Base-by-base conservation (phyloP, 2,329 filamentous ascomycete genomes). In the Aspergillus sp. region DNA sequence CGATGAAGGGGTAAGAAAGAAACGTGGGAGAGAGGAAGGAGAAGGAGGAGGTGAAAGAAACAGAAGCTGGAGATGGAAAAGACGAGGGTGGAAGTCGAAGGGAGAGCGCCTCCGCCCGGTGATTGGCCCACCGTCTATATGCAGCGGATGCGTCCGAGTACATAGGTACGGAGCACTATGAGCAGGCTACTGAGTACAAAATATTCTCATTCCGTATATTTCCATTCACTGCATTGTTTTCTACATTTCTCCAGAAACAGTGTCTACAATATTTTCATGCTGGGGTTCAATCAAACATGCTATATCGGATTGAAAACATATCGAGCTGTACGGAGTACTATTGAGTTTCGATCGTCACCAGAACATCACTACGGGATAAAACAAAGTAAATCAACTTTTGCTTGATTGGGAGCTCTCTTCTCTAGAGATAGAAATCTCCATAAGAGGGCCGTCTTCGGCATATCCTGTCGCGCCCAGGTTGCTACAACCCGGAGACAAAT, bases 371-470 rank as follows among this genome's bases (percentile, higher is more conserved):
- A 30, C 26, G 26, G 24, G 10, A 11, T 30, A 11, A 7, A 30
- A 10, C 26, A 30, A 30, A 3, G 2, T 10, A 11, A 48, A 53
- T 59, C 54, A 56, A 59, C 56, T 60, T 62, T 61, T 60, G 48
- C 17, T 40, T 51, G 51, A 51, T 51, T 51, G 48, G 52, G 54
- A 64, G 61, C 63, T 66, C 65, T 63, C 66, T 67, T 64, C 63
- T 65, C 61, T 50, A 57, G 57, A 65, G 57, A 63, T 60, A 46
- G 59, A 56, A 49, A 57, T 61, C 59, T 55, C 60, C 52, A 56
- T 52, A 58, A 54, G 55, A 55, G 53, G 56, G 58, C 59, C 59
- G 58, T 63, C 54, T 60, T 58, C 60, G 56, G 60, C 54, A 60
- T 52, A 57, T 56, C 49, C 46, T 51, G 52, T 56, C 54, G 52